Evolutionary conservation across 345 rosid species (phyloP), one percentile per base, ranked within the genome.

Genomic region (Mallotus nudiflorus): DNA sequence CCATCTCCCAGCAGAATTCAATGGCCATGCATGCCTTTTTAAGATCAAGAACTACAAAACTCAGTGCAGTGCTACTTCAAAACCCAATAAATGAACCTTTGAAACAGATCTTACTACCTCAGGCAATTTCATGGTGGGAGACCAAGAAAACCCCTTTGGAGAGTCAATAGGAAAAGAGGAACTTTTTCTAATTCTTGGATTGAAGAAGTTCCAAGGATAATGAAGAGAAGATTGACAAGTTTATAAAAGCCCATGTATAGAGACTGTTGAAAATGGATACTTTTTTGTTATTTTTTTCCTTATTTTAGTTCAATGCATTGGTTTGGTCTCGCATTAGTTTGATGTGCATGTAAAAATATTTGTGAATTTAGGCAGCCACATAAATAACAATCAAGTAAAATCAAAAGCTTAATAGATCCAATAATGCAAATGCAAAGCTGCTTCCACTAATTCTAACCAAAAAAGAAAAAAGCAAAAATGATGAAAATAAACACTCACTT

Each of bases 81-180:
- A 82, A 35, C 68, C 63, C 83, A 19, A 44, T 59, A 4, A 61
- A 56, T 20, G 44, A 51, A 66, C 62, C 58, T 4, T 31, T 37
- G 20, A 71, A 35, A 11, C 74, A 46, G 20, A 65, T 81, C 28
- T 72, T 71, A 2, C 60, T 72, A 35, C 66, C 62, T 45, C 54
- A 68, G 78, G 77, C 88, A 71, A 67, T 88, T 80, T 80, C 98
- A 87, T 45, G 98, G 91, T 52, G 97, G 98, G 56, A 88, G 97
- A 75, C 97, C 97, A 9, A 91, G 97, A 50, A 96, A 96, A 18
- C 88, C 96, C 67, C 95, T 90, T 5, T 91, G 97, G 98, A 88
- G 90, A 77, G 95, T 97, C 42, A 94, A 89, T 91, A 29, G 91
- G 98, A 3, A 93, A 89, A 84, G 98, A 90, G 62, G 91, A 95